These are phyloP conservation scores for Xylariales sp. DNA, from an alignment of 2,329 filamentous ascomycete species.

Conservation along the genomic window DNA sequence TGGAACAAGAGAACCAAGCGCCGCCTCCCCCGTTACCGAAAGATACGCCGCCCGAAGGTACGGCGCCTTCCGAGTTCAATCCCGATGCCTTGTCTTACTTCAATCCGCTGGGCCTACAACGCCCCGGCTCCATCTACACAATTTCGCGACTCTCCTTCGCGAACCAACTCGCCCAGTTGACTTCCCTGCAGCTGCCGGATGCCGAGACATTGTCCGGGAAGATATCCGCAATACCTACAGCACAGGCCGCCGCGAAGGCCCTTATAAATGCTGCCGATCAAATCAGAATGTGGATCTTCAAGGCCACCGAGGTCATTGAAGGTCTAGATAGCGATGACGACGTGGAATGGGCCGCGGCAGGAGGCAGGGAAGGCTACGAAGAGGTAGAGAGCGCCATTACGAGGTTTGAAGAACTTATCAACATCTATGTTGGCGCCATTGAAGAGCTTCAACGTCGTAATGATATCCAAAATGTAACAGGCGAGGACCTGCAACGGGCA, in stretches of 20 bases:
- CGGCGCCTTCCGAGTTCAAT: slow-evolving; percentile 37
- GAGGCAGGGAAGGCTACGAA: slow-evolving; percentile 74
- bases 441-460: slow-evolving; percentile 77
- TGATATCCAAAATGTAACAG: slow-evolving; percentile 69
- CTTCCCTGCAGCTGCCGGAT: slow-evolving; percentile 82
- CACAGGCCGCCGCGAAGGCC: slow-evolving; percentile 76
- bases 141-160: slow-evolving; percentile 89
- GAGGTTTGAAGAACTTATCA: slow-evolving; percentile 83
- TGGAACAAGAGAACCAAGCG: slow-evolving; percentile 29
- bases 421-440: slow-evolving; percentile 90
- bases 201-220: slow-evolving; percentile 77
- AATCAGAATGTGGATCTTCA: slow-evolving; percentile 89
- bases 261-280: slow-evolving; percentile 85
- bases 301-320: slow-evolving; percentile 82
- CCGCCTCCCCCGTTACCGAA: slow-evolving; percentile 46
- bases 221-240: slow-evolving; percentile 79
- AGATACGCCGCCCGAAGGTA: slow-evolving; percentile 42
- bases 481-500: slow-evolving; percentile 67
- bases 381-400: slow-evolving; percentile 70
- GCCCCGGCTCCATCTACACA: slow-evolving; percentile 87
- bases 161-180: slow-evolving; percentile 87
- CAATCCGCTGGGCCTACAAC: slow-evolving; percentile 58
- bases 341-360: slow-evolving; percentile 91
- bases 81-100: slow-evolving; percentile 59
- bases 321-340: slow-evolving; percentile 94